Evolutionary conservation across 2,329 filamentous ascomycete species (phyloP), one percentile per base, ranked within the genome.

Genomic region (Lasiodiplodia sp.): DNA sequence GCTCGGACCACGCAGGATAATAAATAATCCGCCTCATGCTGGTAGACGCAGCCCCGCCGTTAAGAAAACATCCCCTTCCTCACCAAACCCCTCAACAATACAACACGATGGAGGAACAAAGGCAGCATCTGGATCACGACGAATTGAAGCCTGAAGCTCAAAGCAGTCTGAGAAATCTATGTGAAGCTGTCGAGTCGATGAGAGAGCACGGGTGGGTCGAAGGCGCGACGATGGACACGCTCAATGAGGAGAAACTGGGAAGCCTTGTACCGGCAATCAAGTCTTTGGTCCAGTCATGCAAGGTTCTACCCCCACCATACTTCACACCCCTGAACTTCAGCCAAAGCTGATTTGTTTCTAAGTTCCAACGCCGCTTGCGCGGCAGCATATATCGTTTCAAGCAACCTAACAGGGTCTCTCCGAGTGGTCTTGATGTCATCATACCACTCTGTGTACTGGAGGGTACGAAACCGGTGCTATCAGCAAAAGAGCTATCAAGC

Each of bases 91-190:
- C 16, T 18, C 11, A 18, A 49, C 44, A 49, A 49, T 49, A 49
- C 44, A 12, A 49, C 44, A 49, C 44, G 44, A 49, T 49, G 44
- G 44, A 49, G 44, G 44, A 49, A 49, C 44, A 49, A 49, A 49
- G 44, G 44, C 44, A 49, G 16, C 44, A 49, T 49, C 44, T 49
- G 16, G 44, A 49, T 18, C 44, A 49, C 44, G 44, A 16, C 44
- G 44, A 49, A 18, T 16, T 49, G 16, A 49, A 18, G 44, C 11
- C 16, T 18, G 44, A 49, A 49, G 44, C 44, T 18, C 44, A 49
- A 49, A 18, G 44, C 44, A 16, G 44, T 49, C 44, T 49, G 7
- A 49, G 16, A 18, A 18, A 49, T 18, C 44, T 49, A 49, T 49
- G 44, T 49, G 44, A 49, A 16, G 44, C 44, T 49, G 16, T 49